These are phyloP conservation scores for Sclerotinia trifoliorum DNA, from an alignment of 2,329 filamentous ascomycete species.

Conservation along the genomic window DNA sequence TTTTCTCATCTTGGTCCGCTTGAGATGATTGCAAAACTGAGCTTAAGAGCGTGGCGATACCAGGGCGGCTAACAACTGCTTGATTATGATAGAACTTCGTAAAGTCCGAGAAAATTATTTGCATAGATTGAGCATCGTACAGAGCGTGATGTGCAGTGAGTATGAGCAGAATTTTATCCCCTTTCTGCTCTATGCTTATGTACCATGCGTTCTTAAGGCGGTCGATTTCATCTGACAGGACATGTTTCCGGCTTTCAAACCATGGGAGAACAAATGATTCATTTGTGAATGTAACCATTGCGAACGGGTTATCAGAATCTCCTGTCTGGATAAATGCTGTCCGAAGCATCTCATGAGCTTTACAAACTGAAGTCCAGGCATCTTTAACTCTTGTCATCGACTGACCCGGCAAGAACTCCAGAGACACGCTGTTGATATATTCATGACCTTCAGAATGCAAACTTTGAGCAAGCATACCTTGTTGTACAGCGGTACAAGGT, in stretches of 20 bases:
- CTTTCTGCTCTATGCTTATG: slow-evolving; percentile 26
- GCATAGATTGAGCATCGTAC: slow-evolving; percentile 78
- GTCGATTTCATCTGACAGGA: slow-evolving; percentile 6
- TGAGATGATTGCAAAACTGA: slow-evolving; percentile 45
- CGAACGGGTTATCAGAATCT: slow-evolving; percentile 61
- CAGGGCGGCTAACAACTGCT: slow-evolving; percentile 30
- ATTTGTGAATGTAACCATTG: slow-evolving; percentile 65
- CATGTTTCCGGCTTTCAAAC: slow-evolving; percentile 32
- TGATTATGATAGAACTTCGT: slow-evolving; percentile 42
- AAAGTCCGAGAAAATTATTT: slow-evolving; percentile 62
- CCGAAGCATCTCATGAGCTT: slow-evolving; percentile 68
- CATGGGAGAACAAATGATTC: slow-evolving; percentile 43
- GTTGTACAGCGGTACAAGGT: slow-evolving; percentile 78
- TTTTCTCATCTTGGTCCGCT: slow-evolving; percentile 39
- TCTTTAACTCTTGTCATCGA: slow-evolving; percentile 45
- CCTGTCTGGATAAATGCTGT: slow-evolving; percentile 68
- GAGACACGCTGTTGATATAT: slow-evolving; percentile 73
- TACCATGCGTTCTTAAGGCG: slow-evolving; percentile 35
- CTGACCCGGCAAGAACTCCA: slow-evolving; percentile 48
- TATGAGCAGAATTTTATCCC: slow-evolving; percentile 26
- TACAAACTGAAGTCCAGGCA: slow-evolving; percentile 59
- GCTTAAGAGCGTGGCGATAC: slow-evolving; percentile 46
- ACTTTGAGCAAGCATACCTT: slow-evolving; percentile 76
- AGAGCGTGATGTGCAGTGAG: slow-evolving; percentile 66
- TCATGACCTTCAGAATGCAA: slow-evolving; percentile 61